Evolutionary conservation across 1,284 basidiomycete species (phyloP).

Genomic region (Trametes hirsuta): DNA sequence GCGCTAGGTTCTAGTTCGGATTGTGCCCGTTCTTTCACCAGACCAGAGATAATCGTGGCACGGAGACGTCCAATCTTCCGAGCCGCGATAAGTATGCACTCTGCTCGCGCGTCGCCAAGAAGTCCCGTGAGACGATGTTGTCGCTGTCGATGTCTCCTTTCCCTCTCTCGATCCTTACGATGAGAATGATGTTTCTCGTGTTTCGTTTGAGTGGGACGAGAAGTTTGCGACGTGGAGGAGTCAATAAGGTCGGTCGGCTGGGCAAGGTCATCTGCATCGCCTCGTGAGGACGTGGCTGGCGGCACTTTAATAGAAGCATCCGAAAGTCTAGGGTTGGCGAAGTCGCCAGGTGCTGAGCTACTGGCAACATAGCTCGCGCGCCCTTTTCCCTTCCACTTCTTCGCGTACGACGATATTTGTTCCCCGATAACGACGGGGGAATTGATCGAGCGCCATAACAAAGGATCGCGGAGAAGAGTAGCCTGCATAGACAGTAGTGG

Average conservation of each 20-base stretch:
- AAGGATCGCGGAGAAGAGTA: slow-evolving; percentile 29
- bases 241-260: no score
- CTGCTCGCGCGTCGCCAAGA: slow-evolving; percentile 59
- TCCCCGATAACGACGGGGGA: neutral
- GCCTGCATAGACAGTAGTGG: slow-evolving; percentile 61
- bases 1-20: neutral
- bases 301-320: neutral
- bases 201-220: neutral
- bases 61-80: slow-evolving; percentile 58
- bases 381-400: slow-evolving; percentile 18
- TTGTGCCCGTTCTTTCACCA: slow-evolving; percentile 20
- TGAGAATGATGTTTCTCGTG: neutral
- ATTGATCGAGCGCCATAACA: slow-evolving; percentile 20
- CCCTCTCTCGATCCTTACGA: slow-evolving; percentile 15
- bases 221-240: no score
- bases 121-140: slow-evolving; percentile 24
- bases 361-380: slow-evolving; percentile 13
- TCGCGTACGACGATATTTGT: slow-evolving; percentile 1
- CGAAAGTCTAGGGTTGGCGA: neutral
- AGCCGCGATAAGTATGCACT: slow-evolving; percentile 62
- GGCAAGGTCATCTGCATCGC: no score
- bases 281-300: no score
- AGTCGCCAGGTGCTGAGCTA: neutral
- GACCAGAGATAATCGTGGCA: slow-evolving; percentile 48
- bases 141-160: slow-evolving; percentile 7